These are phyloP conservation scores for Pichia norvegensis DNA, from an alignment of 1,139 yeast species.

Conservation along the genomic window DNA sequence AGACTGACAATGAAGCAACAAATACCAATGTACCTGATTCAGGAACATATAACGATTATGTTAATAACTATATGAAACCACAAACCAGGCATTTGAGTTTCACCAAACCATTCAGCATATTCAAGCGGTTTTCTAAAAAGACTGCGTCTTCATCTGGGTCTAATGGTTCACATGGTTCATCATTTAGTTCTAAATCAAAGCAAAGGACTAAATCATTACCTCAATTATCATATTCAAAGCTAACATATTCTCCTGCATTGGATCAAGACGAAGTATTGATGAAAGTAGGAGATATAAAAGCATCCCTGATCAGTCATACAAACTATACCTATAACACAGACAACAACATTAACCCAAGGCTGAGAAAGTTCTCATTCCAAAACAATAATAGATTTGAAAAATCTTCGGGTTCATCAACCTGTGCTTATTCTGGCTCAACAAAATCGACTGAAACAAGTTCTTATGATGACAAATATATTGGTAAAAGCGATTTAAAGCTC, in stretches of 20 bases:
- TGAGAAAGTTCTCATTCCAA: constrained; percentile 16
- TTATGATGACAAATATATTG: constrained; percentile 12
- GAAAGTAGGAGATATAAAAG: constrained; percentile 34
- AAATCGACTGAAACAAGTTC: constrained; percentile 19
- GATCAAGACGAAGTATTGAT: constrained; percentile 25
- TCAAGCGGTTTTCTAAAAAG: constrained; percentile 10
- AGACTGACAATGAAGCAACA: constrained; percentile 6
- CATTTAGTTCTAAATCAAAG: constrained; percentile 5
- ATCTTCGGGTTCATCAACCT: constrained; percentile 6
- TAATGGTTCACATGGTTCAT: too few species aligned
- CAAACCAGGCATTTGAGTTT: constrained; percentile 10
- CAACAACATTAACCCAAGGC: background rate
- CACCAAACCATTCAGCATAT: constrained; percentile 10
- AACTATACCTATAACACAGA: constrained; percentile 14
- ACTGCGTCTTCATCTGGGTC: constrained; percentile 1
- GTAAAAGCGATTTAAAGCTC: constrained; percentile 7
- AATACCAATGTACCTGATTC: background rate
- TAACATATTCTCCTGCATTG: constrained; percentile 27
- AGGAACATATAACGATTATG: constrained; percentile 4
- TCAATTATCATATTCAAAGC: constrained; percentile 49
- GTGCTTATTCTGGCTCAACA: constrained; percentile 8
- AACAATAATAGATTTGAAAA: constrained; percentile 5
- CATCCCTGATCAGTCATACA: constrained; percentile 29
- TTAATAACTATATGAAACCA: constrained; percentile 3
- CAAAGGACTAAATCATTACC: constrained; percentile 61